Evolutionary conservation across 192 early-diverging fungal genomes (phyloP), one percentile per base, ranked within the genome.

Genomic region (Hyaloraphidium curvatum): DNA sequence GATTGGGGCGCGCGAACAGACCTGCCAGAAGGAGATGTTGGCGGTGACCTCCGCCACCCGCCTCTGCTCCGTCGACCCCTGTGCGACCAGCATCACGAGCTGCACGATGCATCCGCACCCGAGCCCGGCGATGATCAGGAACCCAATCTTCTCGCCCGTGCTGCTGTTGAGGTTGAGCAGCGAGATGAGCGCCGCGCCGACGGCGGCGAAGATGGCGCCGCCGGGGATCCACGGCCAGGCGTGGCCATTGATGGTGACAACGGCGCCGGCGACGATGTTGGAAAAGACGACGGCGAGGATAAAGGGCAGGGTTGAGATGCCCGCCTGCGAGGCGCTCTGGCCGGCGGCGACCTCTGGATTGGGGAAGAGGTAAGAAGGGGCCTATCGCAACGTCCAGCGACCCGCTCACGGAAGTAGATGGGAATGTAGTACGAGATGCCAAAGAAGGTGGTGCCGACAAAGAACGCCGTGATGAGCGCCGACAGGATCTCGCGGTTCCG

Each of bases 361-460:
- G 9, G 33, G 7, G n/a, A n/a, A 11, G 9, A 37, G 9, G n/a
- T 7, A 37, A 37, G 33, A 11, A 7, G n/a, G n/a, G 33, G 7
- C 33, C 33, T n/a, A 37, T 37, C 33, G 33, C 33, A n/a, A 7
- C 7, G n/a, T 37, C 33, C 33, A 37, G n/a, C n/a, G n/a, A 37
- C 7, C n/a, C 33, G 7, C 33, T 11, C 33, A 7, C 25, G 72
- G 64, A 76, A 84, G 43, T 69, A 78, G 4, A 81, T 58, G 19
- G 83, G 81, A 52, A 75, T 61, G 58, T 75, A 82, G 30, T 76
- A 82, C 23, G 82, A 53, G 3, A 74, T 67, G 13, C 60, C 64
- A 30, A 79, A 71, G 58, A 82, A 78, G 9, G 63, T 65, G 14
- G 75, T 55, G 19, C 78, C 80, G 30, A 71, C 63, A 27, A 68